Evolutionary conservation across 2,329 filamentous ascomycete species (phyloP).

Genomic region (Nemania diffusa): DNA sequence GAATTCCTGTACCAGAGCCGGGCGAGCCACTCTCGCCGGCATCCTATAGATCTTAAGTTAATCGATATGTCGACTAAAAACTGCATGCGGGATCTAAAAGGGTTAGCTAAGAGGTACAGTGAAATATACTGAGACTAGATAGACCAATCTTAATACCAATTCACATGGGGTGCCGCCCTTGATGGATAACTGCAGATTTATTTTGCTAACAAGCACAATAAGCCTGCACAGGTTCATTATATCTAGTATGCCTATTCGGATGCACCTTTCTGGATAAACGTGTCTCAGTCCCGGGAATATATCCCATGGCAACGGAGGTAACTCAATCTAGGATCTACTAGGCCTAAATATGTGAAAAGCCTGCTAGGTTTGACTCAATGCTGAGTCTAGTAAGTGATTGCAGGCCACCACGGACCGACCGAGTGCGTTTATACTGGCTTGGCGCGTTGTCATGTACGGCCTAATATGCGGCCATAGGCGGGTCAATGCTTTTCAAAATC

Average conservation of each 20-base stretch:
- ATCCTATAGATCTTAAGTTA: slow-evolving; percentile 42
- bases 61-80: slow-evolving; percentile 42
- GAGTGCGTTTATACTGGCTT: slow-evolving; percentile 46
- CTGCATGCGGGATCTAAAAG: slow-evolving; percentile 44
- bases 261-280: slow-evolving; percentile 35
- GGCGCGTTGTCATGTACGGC: slow-evolving; percentile 46
- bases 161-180: slow-evolving; percentile 28
- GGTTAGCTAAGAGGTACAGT: slow-evolving; percentile 40
- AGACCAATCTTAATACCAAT: slow-evolving; percentile 36
- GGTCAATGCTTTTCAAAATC: slow-evolving; percentile 58
- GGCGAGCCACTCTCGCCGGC: slow-evolving; percentile 43
- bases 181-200: slow-evolving; percentile 42
- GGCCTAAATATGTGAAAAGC: slow-evolving; percentile 38
- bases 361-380: slow-evolving; percentile 20
- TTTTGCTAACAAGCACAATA: slow-evolving; percentile 39
- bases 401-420: slow-evolving; percentile 37
- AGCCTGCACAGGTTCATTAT: slow-evolving; percentile 34
- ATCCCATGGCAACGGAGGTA: slow-evolving; percentile 38
- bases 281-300: slow-evolving; percentile 32
- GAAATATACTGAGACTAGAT: slow-evolving; percentile 36
- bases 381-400: slow-evolving; percentile 25
- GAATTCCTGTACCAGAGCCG: slow-evolving; percentile 46
- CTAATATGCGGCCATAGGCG: slow-evolving; percentile 50
- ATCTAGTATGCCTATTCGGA: slow-evolving; percentile 35
- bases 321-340: slow-evolving; percentile 17